Evolutionary conservation across 2,329 filamentous ascomycete species (phyloP).

Genomic region (Neofusicoccum laricinum): DNA sequence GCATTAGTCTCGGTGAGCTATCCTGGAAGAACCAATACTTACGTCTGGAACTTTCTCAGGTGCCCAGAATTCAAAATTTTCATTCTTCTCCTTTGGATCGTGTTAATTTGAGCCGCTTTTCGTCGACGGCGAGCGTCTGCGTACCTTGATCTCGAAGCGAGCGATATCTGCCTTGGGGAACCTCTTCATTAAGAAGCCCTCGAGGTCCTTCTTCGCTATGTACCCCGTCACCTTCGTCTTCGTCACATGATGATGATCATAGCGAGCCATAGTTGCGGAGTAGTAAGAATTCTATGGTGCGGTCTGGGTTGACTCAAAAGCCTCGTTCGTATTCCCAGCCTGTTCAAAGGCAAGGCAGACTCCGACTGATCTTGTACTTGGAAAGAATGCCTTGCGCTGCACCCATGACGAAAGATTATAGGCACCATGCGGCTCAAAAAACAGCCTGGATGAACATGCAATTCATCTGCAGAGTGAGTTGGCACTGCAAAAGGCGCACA

Average conservation of each 20-base stretch:
- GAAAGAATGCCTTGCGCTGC: not conserved
- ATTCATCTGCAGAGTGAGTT: not conserved
- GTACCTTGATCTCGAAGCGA: not conserved
- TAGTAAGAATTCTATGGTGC: not conserved
- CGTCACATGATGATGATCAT: constrained; percentile 11
- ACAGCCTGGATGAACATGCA: not conserved
- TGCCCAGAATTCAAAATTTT: constrained; percentile 12
- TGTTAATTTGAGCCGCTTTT: not conserved
- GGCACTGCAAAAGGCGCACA: not conserved
- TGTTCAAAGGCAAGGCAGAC: not conserved
- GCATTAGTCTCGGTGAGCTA: not conserved
- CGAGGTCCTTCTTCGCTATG: not conserved
- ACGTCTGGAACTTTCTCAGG: constrained; percentile 14
- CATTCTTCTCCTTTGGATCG: not conserved
- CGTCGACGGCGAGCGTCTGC: not conserved
- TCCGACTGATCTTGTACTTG: not conserved
- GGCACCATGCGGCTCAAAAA: not conserved
- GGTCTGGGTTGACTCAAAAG: not conserved
- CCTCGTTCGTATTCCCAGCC: not conserved
- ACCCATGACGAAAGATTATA: not conserved
- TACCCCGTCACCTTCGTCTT: constrained; percentile 6
- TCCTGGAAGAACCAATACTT: not conserved
- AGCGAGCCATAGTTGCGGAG: not conserved
- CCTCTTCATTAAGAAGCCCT: not conserved
- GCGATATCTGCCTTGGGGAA: not conserved